Conservation (phyloP, 2,329 filamentous ascomycete species). For the Apiospora sp. region DNA sequence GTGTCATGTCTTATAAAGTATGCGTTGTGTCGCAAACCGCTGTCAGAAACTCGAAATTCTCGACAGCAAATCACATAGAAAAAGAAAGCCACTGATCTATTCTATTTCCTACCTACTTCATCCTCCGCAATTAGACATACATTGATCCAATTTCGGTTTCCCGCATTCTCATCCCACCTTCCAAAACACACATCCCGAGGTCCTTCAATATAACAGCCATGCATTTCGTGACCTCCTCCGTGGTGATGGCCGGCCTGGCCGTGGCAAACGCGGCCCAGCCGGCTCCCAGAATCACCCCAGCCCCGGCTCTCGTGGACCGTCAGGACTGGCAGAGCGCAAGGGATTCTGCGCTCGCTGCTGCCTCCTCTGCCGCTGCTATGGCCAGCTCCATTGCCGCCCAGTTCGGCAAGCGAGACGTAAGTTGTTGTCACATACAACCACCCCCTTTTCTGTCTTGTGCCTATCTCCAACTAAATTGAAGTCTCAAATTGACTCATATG, state of each 20-base stretch:
- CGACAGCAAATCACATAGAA: too few species aligned
- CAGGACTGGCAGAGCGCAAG: conserved; percentile 27
- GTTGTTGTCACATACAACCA: not conserved
- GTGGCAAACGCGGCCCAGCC: conserved; percentile 32
- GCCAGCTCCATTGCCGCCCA: conserved; percentile 31
- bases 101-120: not conserved
- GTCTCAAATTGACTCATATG: not conserved
- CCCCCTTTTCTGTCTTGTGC: not conserved
- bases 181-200: not conserved
- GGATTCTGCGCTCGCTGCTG: conserved; percentile 30
- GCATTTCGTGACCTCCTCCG: conserved; percentile 32
- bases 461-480: not conserved
- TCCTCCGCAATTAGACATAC: not conserved
- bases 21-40: conserved; percentile 5
- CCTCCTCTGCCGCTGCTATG: conserved; percentile 29
- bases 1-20: conserved; percentile 24
- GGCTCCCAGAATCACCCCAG: conserved; percentile 35
- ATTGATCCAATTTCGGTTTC: not conserved
- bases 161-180: not conserved
- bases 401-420: conserved; percentile 25
- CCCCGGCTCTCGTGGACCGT: conserved; percentile 31
- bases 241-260: conserved; percentile 33
- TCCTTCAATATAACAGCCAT: conserved; percentile 24
- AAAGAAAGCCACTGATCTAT: not conserved
- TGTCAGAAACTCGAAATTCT: not conserved